Evolutionary conservation across 2,329 filamentous ascomycete genomes (phyloP).

Genomic region (Ambrosiella beaveri): DNA sequence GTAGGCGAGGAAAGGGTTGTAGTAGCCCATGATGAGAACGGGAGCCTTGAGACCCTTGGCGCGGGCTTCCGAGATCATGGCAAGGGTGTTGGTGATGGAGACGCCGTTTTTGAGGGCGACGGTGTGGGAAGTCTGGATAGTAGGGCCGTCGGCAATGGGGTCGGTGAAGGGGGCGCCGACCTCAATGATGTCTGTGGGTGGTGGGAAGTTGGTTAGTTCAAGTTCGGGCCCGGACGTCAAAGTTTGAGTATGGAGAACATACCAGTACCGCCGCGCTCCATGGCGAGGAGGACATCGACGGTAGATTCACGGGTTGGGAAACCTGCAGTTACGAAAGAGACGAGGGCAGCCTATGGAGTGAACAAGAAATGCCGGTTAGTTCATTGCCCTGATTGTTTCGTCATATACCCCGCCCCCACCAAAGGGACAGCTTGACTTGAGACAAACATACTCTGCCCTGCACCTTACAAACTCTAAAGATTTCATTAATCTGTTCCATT

Average conservation of each 20-base stretch:
- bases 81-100: slow-evolving; percentile 59
- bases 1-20: slow-evolving; percentile 88
- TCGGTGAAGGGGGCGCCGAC: slow-evolving; percentile 94
- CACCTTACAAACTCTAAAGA: slow-evolving; percentile 43
- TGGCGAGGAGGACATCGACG: slow-evolving; percentile 64
- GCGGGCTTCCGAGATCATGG: slow-evolving; percentile 70
- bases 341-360: slow-evolving; percentile 51
- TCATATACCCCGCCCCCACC: no score
- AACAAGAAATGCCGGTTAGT: background rate
- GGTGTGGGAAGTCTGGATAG: slow-evolving; percentile 90
- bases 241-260: slow-evolving; percentile 32
- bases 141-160: slow-evolving; percentile 92
- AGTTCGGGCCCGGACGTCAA: no score
- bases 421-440: no score
- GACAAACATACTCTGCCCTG: slow-evolving; percentile 32
- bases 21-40: slow-evolving; percentile 95
- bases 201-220: background rate
- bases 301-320: slow-evolving; percentile 73
- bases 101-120: slow-evolving; percentile 79
- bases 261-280: slow-evolving; percentile 74
- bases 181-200: slow-evolving; percentile 60
- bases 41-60: slow-evolving; percentile 61
- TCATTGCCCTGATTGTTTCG: background rate
- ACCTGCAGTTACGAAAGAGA: slow-evolving; percentile 92
- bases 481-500: slow-evolving; percentile 42